Evolutionary conservation across 495 filamentous ascomycete species (phyloP), one percentile per base, ranked within the genome.

Genomic region (Hypoxylon cercidicola): DNA sequence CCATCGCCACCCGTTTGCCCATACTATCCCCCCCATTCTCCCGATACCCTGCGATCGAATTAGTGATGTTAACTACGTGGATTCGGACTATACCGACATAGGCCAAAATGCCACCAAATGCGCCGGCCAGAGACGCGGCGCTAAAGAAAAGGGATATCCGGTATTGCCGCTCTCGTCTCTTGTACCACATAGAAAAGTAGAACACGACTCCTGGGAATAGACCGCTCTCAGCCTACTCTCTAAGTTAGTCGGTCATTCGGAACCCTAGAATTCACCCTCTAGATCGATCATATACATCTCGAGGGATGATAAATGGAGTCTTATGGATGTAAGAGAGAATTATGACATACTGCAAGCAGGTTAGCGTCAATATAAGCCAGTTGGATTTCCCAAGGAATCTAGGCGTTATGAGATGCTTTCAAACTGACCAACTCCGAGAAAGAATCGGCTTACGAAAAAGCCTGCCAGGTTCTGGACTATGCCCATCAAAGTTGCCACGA

Each of bases 161-260:
- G 67, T 87, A 91, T 70, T 90, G 87, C 20, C 78, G 70, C 70
- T 93, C 90, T 23, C 83, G 84, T 15, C 90, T 79, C 67, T 88
- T 89, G 60, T 93, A 94, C 88, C 91, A 93, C 88, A 92, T 92
- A 1, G 88, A 90, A n/a, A 94, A 81, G 68, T 92, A 92, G 72
- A 89, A 93, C 0, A 92, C 89, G 0, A 93, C 90, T 0, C 91
- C 90, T 11, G 89, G 88, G 54, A 90, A 91, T 0, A 91, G 78
- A 0, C 87, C 88, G 43, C 81, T 84, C 65, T 83, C 80, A 20
- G 82, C 73, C 64, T 68, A n/a, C 10, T 55, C 10, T 55, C 15
- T 32, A 25, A 6, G 41, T 68, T 28, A 68, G 66, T 56, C 62
- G 50, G 87, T 88, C 1, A 92, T 79, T 69, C 88, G 90, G 78